phyloP scores from a whole-genome alignment of 768 basidiomycete genomes.

The Hortiboletus campestris region DNA sequence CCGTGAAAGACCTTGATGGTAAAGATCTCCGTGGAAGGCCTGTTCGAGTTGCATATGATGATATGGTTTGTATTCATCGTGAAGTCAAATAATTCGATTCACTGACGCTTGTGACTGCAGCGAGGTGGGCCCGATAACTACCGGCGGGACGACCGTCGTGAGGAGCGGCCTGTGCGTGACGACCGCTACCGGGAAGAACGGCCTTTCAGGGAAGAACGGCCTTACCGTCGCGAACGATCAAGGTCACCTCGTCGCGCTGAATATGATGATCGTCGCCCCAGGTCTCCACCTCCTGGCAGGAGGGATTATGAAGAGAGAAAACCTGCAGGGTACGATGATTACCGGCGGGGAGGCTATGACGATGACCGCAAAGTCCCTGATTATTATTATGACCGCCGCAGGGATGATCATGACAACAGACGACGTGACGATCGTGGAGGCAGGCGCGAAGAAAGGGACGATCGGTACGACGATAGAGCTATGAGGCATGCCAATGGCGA shows the following conservation, averaged over 20 bases:
- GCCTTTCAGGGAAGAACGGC: slow-evolving; percentile 47
- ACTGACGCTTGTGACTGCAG: slow-evolving; percentile 32
- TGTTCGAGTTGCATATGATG: slow-evolving; percentile 69
- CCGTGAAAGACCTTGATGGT: slow-evolving; percentile 83
- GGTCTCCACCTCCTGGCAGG: slow-evolving; percentile 72
- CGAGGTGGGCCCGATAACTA: slow-evolving; percentile 71
- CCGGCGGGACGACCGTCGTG: slow-evolving; percentile 70
- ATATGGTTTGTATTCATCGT: slow-evolving; percentile 46
- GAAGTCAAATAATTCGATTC: not conserved
- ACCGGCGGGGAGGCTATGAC: slow-evolving; percentile 75
- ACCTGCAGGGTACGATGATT: slow-evolving; percentile 91
- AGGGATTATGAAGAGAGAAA: slow-evolving; percentile 83
- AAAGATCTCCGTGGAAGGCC: slow-evolving; percentile 83
- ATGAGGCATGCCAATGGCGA: slow-evolving; percentile 76
- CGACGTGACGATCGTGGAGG: slow-evolving; percentile 65
- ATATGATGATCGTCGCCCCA: slow-evolving; percentile 74
- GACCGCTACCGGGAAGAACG: slow-evolving; percentile 64
- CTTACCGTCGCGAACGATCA: slow-evolving; percentile 75
- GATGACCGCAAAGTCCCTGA: slow-evolving; percentile 83
- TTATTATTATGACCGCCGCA: slow-evolving; percentile 84
- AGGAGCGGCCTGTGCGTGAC: slow-evolving; percentile 51
- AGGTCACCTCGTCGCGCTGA: slow-evolving; percentile 77
- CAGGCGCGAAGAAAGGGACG: slow-evolving; percentile 83
- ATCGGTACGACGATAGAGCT: slow-evolving; percentile 73
- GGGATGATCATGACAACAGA: slow-evolving; percentile 65